Evolutionary conservation across 306 rosid species (phyloP).

Genomic region (Casuarina equisetifolia): DNA sequence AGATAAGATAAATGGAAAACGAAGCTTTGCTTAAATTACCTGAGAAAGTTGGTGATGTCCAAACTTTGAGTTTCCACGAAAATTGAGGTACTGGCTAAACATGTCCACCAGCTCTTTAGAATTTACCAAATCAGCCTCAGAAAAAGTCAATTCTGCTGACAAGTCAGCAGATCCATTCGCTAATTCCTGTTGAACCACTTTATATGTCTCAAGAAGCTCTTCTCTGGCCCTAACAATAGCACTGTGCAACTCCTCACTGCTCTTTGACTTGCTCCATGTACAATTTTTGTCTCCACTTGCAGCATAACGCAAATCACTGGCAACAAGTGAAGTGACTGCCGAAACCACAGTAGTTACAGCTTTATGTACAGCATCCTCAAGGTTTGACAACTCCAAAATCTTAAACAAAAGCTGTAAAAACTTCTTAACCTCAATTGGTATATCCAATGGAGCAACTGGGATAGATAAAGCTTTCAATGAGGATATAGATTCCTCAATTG

Average conservation of each 20-base stretch:
- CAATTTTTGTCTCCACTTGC: slow-evolving; percentile 41
- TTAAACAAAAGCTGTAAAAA: slow-evolving; percentile 70
- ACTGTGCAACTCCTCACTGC: slow-evolving; percentile 49
- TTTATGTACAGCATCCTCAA: slow-evolving; percentile 60
- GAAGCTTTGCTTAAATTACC: slow-evolving; percentile 44
- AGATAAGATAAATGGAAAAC: slow-evolving; percentile 17
- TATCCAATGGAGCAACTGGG: slow-evolving; percentile 65
- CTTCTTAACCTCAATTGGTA: slow-evolving; percentile 64
- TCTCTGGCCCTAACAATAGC: slow-evolving; percentile 55
- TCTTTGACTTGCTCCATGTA: slow-evolving; percentile 41
- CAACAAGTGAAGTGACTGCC: slow-evolving; percentile 65
- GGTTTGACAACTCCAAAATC: slow-evolving; percentile 60
- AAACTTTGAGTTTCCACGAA: slow-evolving; percentile 34
- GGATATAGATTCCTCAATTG: slow-evolving; percentile 58
- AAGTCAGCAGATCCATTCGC: slow-evolving; percentile 45
- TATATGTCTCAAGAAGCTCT: slow-evolving; percentile 68
- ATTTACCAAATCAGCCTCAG: slow-evolving; percentile 54
- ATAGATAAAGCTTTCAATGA: slow-evolving; percentile 60
- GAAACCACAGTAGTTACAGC: slow-evolving; percentile 66
- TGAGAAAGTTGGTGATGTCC: slow-evolving; percentile 51
- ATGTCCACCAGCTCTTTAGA: slow-evolving; percentile 75
- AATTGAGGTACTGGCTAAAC: slow-evolving; percentile 56
- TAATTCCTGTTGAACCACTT: slow-evolving; percentile 37
- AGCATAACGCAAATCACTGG: slow-evolving; percentile 41
- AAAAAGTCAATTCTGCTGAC: slow-evolving; percentile 38